Evolutionary conservation across 179 eudicot species (phyloP).

Genomic region (Heliamphora pulchella): DNA sequence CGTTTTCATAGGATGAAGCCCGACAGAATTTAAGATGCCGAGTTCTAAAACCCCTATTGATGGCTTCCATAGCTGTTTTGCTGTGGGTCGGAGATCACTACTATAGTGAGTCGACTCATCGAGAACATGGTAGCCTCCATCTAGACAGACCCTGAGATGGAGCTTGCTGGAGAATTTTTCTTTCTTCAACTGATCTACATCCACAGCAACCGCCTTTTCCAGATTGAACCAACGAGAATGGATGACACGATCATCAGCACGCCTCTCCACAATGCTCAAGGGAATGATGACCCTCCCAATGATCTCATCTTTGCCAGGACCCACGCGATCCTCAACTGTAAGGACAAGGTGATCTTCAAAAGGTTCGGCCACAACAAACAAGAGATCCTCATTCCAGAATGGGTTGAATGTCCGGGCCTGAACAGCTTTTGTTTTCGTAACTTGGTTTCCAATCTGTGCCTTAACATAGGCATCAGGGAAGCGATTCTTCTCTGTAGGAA

Average conservation of each 20-base stretch:
- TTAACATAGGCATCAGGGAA: conserved; percentile 87
- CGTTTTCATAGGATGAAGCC: conserved; percentile 91
- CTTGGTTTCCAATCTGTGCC: conserved; percentile 88
- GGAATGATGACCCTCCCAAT: conserved; percentile 74
- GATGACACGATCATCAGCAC: conserved; percentile 77
- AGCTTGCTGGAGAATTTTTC: conserved; percentile 75
- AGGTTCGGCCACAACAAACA: conserved; percentile 88
- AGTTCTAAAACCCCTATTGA: conserved; percentile 81
- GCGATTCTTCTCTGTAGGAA: conserved; percentile 65
- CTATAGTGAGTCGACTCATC: conserved; percentile 95
- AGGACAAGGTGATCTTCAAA: conserved; percentile 76
- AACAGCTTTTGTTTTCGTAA: conserved; percentile 56
- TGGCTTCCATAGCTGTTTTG: conserved; percentile 88
- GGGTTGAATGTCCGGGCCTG: conserved; percentile 69
- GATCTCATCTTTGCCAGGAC: conserved; percentile 93
- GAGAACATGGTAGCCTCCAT: conserved; percentile 96
- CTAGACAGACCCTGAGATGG: conserved; percentile 83
- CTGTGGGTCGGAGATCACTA: conserved; percentile 90
- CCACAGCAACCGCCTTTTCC: conserved; percentile 75
- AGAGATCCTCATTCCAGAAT: conserved; percentile 83
- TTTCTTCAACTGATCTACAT: conserved; percentile 77
- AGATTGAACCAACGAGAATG: conserved; percentile 89
- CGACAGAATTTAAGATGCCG: conserved; percentile 71
- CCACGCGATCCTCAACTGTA: conserved; percentile 85
- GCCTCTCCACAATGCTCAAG: conserved; percentile 55